These are phyloP conservation scores for Salix dunnii DNA, from an alignment of 345 rosid genomes.

Conservation along the genomic window DNA sequence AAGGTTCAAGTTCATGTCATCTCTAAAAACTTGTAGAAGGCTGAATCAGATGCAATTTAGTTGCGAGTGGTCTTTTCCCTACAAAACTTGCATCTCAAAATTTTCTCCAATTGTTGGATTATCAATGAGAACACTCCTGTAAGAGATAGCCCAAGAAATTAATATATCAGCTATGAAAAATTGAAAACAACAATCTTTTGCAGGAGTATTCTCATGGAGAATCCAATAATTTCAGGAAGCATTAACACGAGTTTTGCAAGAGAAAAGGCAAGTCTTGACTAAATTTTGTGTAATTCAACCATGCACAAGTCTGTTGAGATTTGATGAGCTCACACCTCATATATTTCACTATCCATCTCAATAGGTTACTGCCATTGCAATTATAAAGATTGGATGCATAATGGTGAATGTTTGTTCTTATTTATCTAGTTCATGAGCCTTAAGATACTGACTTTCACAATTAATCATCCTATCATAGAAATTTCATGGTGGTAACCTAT, in stretches of 20 bases:
- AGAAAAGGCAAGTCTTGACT: neutral
- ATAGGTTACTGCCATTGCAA: neutral
- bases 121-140: slow-evolving; percentile 59
- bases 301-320: neutral
- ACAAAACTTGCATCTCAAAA: slow-evolving; percentile 51
- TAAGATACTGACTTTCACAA: neutral
- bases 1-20: neutral
- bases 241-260: neutral
- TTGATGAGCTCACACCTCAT: neutral
- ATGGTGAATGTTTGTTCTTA: neutral
- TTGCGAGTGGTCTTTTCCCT: slow-evolving; percentile 20
- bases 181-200: neutral
- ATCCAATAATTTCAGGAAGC: neutral
- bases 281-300: neutral
- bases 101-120: slow-evolving; percentile 52
- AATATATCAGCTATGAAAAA: neutral
- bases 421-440: neutral
- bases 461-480: neutral
- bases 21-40: neutral
- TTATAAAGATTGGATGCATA: neutral
- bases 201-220: neutral
- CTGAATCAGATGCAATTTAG: neutral
- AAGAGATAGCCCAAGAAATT: slow-evolving; percentile 1
- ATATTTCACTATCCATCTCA: neutral
- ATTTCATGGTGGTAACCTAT: neutral